A percentile compares a stretch with the other conserved stretches of the same genome.
These are phyloP conservation scores for Fusarium sp. DNA, from an alignment of 2,329 filamentous ascomycete genomes.

Conservation along the genomic window DNA sequence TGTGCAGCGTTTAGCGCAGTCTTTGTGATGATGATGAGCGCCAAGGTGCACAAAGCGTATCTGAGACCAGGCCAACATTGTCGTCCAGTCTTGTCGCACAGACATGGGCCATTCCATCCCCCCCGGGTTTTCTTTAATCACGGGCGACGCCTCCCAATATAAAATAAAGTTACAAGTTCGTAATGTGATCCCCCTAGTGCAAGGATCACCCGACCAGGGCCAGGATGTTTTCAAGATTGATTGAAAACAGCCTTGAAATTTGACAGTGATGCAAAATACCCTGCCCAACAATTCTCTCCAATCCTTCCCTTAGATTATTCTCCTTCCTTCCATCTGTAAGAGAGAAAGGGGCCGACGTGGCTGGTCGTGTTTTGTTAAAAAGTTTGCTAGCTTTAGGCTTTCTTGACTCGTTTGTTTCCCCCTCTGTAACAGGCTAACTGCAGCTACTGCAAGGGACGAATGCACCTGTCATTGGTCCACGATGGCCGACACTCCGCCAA, in stretches of 20 bases:
- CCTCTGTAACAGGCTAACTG: constrained; percentile 22
- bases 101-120: background rate
- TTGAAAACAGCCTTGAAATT: constrained; percentile 21
- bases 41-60: constrained; percentile 12
- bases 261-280: constrained; percentile 17
- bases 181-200: constrained; percentile 24
- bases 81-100: constrained; percentile 24
- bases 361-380: constrained; percentile 11
- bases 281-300: constrained; percentile 4
- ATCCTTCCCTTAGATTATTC: background rate
- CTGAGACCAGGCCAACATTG: constrained; percentile 2
- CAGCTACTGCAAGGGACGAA: constrained; percentile 30
- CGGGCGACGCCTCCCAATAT: constrained; percentile 29
- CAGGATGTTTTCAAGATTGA: constrained; percentile 1
- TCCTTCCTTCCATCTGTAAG: background rate
- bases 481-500: background rate
- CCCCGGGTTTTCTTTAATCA: constrained; percentile 24
- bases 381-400: background rate
- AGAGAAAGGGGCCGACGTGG: constrained; percentile 3
- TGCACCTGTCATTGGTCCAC: constrained; percentile 13
- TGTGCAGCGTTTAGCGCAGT: background rate
- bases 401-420: constrained; percentile 26
- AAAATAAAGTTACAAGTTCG: constrained; percentile 30
- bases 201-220: constrained; percentile 17
- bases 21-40: background rate